Evolutionary conservation across 768 basidiomycete genomes (phyloP).

Genomic region (Pleurotus eryngii): DNA sequence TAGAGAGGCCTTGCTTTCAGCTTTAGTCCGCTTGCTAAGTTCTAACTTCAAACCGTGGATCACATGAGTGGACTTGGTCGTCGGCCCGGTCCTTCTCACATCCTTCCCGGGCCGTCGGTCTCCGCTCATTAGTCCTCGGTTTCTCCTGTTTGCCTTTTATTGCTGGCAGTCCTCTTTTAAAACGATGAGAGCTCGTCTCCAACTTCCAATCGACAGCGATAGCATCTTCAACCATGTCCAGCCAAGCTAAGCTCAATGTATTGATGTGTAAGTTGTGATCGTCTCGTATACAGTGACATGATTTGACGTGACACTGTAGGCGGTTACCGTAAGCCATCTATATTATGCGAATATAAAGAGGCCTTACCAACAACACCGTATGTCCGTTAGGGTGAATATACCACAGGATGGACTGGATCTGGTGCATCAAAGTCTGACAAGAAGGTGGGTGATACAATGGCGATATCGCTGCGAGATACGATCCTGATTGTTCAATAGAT

Average conservation of each 20-base stretch:
- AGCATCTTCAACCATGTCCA: constrained; percentile 10
- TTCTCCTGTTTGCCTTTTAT: background rate
- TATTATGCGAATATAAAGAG: background rate
- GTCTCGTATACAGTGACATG: background rate
- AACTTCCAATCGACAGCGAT: too few relatives aligned
- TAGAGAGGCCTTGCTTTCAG: too few relatives aligned
- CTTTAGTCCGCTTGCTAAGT: too few relatives aligned
- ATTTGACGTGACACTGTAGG: constrained; percentile 20
- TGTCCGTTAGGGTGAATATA: constrained; percentile 71
- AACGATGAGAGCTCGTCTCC: background rate
- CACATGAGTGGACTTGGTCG: background rate
- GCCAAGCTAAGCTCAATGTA: constrained; percentile 56
- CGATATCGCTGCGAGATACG: background rate
- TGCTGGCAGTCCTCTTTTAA: background rate
- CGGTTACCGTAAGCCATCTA: constrained; percentile 30
- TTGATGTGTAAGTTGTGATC: constrained; percentile 64
- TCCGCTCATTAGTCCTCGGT: background rate
- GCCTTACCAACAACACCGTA: too few relatives aligned
- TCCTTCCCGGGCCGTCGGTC: background rate
- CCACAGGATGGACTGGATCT: constrained; percentile 89
- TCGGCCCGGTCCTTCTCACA: background rate
- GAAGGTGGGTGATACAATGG: constrained; percentile 50
- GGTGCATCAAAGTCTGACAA: constrained; percentile 96
- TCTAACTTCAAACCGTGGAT: background rate
- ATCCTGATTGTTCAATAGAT: constrained; percentile 41